These are phyloP conservation scores for Obba rivulosa DNA, from an alignment of 768 basidiomycete species.

Conservation along the genomic window DNA sequence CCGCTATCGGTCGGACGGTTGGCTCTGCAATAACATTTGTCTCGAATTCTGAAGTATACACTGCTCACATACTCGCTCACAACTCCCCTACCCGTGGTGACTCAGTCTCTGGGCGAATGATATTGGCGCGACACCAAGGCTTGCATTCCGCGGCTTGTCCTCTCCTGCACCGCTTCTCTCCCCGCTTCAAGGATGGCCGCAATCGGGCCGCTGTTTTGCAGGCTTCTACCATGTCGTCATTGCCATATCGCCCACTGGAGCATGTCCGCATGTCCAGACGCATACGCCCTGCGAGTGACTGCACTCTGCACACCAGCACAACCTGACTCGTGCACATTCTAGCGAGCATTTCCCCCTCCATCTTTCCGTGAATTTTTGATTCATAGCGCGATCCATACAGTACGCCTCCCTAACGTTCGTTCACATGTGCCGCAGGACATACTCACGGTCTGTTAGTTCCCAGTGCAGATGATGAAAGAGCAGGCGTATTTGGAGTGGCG, in stretches of 20 bases:
- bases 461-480: constrained; percentile 57
- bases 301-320: constrained; percentile 20
- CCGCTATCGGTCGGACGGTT: too few relatives aligned
- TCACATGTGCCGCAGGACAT: not conserved
- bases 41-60: too few relatives aligned
- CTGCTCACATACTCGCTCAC: too few relatives aligned
- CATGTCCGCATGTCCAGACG: not conserved
- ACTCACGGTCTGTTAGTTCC: not conserved
- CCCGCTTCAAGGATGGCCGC: constrained; percentile 40
- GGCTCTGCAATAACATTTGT: too few relatives aligned
- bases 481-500: constrained; percentile 65
- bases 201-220: not conserved
- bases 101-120: not conserved
- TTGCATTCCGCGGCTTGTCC: constrained; percentile 2
- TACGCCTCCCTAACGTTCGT: constrained; percentile 22
- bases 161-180: constrained; percentile 59
- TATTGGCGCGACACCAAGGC: not conserved
- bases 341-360: constrained; percentile 59
- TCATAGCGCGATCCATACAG: constrained; percentile 49
- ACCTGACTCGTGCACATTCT: constrained; percentile 52
- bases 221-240: not conserved
- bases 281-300: not conserved
- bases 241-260: not conserved
- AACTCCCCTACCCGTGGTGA: not conserved
- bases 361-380: constrained; percentile 47